phyloP scores from a whole-genome alignment of 1,284 basidiomycete genomes.

The Pascua guehoae region DNA sequence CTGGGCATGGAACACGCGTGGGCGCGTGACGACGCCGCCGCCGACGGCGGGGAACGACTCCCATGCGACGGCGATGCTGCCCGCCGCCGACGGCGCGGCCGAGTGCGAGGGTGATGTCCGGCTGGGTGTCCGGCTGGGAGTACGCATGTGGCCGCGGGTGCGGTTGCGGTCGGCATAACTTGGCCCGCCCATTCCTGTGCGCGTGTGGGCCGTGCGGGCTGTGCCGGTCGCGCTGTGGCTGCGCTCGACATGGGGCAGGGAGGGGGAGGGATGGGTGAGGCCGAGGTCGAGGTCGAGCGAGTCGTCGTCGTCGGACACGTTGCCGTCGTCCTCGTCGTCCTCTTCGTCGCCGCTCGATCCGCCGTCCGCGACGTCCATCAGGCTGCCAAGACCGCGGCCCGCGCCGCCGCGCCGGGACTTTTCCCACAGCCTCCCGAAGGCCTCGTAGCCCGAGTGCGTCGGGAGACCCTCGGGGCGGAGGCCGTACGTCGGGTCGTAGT shows the following conservation, averaged over 20 bases:
- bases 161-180: no score
- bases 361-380: constrained; percentile 28
- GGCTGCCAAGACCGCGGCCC: constrained; percentile 46
- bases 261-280: constrained; percentile 22
- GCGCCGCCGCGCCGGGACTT: constrained; percentile 62
- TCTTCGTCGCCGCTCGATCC: constrained; percentile 4
- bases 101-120: neutral
- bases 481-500: constrained; percentile 96
- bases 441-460: constrained; percentile 48
- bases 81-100: neutral
- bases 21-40: constrained; percentile 68
- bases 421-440: constrained; percentile 53
- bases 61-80: constrained; percentile 23
- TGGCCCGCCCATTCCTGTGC: no score
- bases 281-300: constrained; percentile 25
- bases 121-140: no score
- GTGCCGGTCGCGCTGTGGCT: neutral
- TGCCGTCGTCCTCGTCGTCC: constrained; percentile 69
- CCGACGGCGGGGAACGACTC: constrained; percentile 68
- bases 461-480: constrained; percentile 86
- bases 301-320: constrained; percentile 24
- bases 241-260: no score
- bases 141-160: no score
- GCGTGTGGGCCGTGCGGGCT: no score
- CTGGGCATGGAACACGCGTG: constrained; percentile 69